Base-by-base conservation (phyloP, 1,284 basidiomycete species). In the Porodaedalea pini region DNA sequence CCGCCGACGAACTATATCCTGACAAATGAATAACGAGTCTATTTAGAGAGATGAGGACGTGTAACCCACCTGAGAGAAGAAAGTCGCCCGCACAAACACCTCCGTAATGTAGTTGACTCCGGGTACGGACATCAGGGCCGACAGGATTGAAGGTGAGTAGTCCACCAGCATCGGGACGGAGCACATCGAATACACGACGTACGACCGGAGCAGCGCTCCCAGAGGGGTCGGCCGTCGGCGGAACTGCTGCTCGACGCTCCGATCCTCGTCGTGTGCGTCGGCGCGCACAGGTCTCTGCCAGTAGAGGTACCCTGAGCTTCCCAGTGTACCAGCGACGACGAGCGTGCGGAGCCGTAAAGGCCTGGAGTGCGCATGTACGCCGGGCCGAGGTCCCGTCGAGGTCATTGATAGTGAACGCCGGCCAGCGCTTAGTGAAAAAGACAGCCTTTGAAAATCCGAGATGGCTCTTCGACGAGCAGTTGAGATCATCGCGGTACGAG, bases 151-250 rank as follows among this genome's bases (percentile, higher is more conserved):
- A 0, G 93, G 92, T 0, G 91, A 83, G 60, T 81, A 73, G 66
- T 96, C 91, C 36, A 96, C 88, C 13, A 97, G 71, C 0, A 76
- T 66, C 1, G 93, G 90, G 29, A 90, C 74, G 6, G 89, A 90
- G 69, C 88, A 91, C 69, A 91, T 77, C 10, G 87, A 79, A 72
- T 88, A 96, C 40, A 95, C 92, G 49, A 86, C 68, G 65, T 94
- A 95, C 1, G 90, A 75, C 53, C 92, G 81, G 23, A 85, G 45
- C 21, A 88, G 76, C 27, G 73, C 67, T 2, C 71, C 79, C 56
- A 70, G 78, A 1, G 75, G 51, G 11, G 51, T 51, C 51, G 51
- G 60, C 7, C 49, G 45, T 27, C 32, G 23, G 31, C 27, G 27
- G 15, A 6, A 25, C 15, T 29, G 27, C 19, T 51, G 37, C n/a